Percentiles rank a stretch among this genome's conserved stretches.
phyloP scores from a whole-genome alignment of 352 stramenopile species.

The Globisporangium spiculum region DNA sequence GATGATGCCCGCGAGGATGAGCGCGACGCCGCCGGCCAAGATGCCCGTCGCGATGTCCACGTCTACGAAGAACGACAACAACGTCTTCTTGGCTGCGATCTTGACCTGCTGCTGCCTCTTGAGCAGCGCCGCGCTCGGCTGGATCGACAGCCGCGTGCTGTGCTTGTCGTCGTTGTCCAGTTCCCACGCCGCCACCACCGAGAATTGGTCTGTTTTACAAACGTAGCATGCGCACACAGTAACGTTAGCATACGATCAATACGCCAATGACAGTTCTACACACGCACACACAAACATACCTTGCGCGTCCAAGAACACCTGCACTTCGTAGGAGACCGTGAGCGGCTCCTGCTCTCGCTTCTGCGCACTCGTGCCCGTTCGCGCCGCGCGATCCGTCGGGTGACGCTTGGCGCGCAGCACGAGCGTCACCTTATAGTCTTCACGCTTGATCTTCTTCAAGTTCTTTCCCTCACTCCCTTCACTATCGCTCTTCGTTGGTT shows the following conservation, averaged over 20 bases:
- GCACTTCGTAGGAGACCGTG: constrained; percentile 29
- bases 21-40: constrained; percentile 40
- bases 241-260: not conserved
- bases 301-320: constrained; percentile 24
- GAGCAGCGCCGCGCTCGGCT: constrained; percentile 21
- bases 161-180: constrained; percentile 32
- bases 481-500: constrained; percentile 14
- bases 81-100: not conserved
- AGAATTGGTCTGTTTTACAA: constrained; percentile 37
- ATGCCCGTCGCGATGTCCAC: constrained; percentile 31
- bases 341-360: constrained; percentile 20
- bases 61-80: not conserved
- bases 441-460: constrained; percentile 21
- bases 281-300: constrained; percentile 14
- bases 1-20: constrained; percentile 45
- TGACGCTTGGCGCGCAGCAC: constrained; percentile 36
- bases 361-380: constrained; percentile 27
- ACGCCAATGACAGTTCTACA: not conserved
- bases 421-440: constrained; percentile 46
- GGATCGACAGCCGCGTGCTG: constrained; percentile 42
- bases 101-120: constrained; percentile 15
- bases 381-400: constrained; percentile 13
- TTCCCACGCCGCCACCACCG: constrained; percentile 60
- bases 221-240: not conserved
- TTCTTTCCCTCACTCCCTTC: constrained; percentile 5